Evolutionary conservation across 768 basidiomycete genomes (phyloP).

Genomic region (Lactarius evosmus): DNA sequence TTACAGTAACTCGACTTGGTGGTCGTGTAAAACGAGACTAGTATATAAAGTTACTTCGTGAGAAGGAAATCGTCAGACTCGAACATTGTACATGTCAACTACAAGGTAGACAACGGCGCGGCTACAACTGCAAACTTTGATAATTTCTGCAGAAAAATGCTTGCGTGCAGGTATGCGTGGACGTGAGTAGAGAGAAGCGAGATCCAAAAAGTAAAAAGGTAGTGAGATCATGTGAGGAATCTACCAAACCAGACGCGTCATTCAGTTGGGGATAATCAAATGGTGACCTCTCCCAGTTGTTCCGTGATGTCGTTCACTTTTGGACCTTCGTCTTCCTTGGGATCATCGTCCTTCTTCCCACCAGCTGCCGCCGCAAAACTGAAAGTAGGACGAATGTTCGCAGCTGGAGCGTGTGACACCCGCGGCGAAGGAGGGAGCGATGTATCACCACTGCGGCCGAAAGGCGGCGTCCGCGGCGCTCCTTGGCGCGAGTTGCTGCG

Average conservation of each 20-base stretch:
- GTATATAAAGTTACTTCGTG: slow-evolving; percentile 25
- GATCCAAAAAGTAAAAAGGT: slow-evolving; percentile 24
- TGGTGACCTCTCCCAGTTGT: slow-evolving; percentile 39
- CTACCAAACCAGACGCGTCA: slow-evolving; percentile 18
- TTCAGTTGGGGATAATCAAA: slow-evolving; percentile 28
- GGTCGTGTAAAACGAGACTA: slow-evolving; percentile 14
- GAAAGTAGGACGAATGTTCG: slow-evolving; percentile 65
- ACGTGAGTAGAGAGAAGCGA: slow-evolving; percentile 21
- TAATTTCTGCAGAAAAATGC: slow-evolving; percentile 16
- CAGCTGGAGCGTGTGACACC: slow-evolving; percentile 30
- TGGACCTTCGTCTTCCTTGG: slow-evolving; percentile 25
- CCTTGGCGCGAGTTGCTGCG: slow-evolving; percentile 41
- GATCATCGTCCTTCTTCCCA: slow-evolving; percentile 39
- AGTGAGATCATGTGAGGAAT: slow-evolving; percentile 20
- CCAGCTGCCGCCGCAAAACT: slow-evolving; percentile 82
- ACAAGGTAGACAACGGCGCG: slow-evolving; percentile 4
- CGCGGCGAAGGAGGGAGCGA: slow-evolving; percentile 26
- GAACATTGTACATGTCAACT: slow-evolving; percentile 21
- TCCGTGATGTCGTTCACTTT: slow-evolving; percentile 32
- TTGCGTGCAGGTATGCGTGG: slow-evolving; percentile 27
- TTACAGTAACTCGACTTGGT: slow-evolving; percentile 7
- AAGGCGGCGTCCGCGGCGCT: slow-evolving; percentile 34
- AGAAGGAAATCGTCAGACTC: slow-evolving; percentile 12
- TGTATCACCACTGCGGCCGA: slow-evolving; percentile 19
- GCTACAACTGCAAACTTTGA: slow-evolving; percentile 20